Percentiles rank a stretch among this genome's conserved stretches.
These are phyloP conservation scores for Pythium oligandrum DNA, from an alignment of 352 stramenopile species.

Conservation along the genomic window DNA sequence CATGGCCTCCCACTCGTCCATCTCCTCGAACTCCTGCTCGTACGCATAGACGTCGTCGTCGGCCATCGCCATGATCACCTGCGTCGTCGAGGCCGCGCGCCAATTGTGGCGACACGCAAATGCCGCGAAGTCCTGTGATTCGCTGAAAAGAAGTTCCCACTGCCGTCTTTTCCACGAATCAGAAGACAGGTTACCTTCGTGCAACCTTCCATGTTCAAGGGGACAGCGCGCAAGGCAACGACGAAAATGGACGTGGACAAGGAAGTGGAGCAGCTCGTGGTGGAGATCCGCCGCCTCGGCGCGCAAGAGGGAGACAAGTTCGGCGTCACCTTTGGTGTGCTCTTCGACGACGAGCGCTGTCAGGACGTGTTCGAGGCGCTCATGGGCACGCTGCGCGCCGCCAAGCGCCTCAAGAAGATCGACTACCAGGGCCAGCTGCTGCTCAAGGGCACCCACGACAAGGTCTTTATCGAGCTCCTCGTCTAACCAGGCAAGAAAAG, in stretches of 20 bases:
- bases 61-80: slow-evolving; percentile 23
- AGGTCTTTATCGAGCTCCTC: slow-evolving; percentile 69
- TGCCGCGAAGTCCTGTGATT: slow-evolving; percentile 25
- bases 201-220: slow-evolving; percentile 15
- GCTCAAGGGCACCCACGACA: slow-evolving; percentile 78
- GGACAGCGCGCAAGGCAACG: not conserved
- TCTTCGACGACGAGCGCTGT: slow-evolving; percentile 83
- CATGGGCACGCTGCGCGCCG: slow-evolving; percentile 78
- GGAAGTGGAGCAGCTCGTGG: slow-evolving; percentile 64
- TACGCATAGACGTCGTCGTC: slow-evolving; percentile 74
- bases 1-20: slow-evolving; percentile 84
- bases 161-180: too few species aligned
- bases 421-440: slow-evolving; percentile 77
- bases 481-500: slow-evolving; percentile 12
- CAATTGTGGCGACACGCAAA: slow-evolving; percentile 6
- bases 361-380: slow-evolving; percentile 77
- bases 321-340: slow-evolving; percentile 65
- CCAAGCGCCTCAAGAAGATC: slow-evolving; percentile 73
- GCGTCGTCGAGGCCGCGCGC: not conserved
- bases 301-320: slow-evolving; percentile 41
- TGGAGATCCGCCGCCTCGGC: slow-evolving; percentile 65
- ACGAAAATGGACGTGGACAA: slow-evolving; percentile 52
- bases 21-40: slow-evolving; percentile 69
- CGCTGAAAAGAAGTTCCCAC: slow-evolving; percentile 11
- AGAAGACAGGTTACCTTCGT: slow-evolving; percentile 2